Base-by-base conservation (phyloP, 176 grass and related monocot genomes). In the Lolium multiflorum region DNA sequence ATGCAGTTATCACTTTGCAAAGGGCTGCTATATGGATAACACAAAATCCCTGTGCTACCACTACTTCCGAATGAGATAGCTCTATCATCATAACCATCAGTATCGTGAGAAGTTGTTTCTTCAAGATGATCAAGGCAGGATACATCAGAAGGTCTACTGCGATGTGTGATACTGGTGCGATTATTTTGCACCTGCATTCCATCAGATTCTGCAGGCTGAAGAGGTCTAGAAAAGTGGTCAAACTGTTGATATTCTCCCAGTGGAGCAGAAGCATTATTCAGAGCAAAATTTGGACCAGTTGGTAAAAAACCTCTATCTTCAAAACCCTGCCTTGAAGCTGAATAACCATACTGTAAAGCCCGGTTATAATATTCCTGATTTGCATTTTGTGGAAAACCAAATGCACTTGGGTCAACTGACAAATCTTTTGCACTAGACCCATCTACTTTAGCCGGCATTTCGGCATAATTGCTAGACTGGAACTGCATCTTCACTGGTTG, bases 31-130 rank as follows among this genome's bases (percentile, higher is more conserved):
- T 76, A 84, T 76, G 60, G 61, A 81, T 70, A 88, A 63, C 69
- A 76, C 2, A 10, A 13, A 44, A 84, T 70, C 55, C 81, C 86
- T 14, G 85, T 84, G 89, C 81, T 88, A 70, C 81, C 88, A 31
- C 82, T 88, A 88, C 85, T 76, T 84, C 81, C 85, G 5, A 84
- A 88, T 71, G 81, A 91, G 70, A 91, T 54, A 84, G 89, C 77
- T 81, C 81, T 88, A 50, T 91, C 85, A 68, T 85, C 82, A 76
- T 76, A 85, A 31, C 61, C 61, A 57, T 68, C 61, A 14, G 74
- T 84, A 39, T 88, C 76, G 61, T 76, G 84, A 38, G 76, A 81
- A 77, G 81, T 88, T 62, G 88, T 84, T 62, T 91, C 89, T 54
- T 91, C 89, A 62, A 57, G 37, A 80, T 88, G 85, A 85, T 91